phyloP scores from a whole-genome alignment of 108 stramenopile genomes.

The Cylindrotheca fusiformis region DNA sequence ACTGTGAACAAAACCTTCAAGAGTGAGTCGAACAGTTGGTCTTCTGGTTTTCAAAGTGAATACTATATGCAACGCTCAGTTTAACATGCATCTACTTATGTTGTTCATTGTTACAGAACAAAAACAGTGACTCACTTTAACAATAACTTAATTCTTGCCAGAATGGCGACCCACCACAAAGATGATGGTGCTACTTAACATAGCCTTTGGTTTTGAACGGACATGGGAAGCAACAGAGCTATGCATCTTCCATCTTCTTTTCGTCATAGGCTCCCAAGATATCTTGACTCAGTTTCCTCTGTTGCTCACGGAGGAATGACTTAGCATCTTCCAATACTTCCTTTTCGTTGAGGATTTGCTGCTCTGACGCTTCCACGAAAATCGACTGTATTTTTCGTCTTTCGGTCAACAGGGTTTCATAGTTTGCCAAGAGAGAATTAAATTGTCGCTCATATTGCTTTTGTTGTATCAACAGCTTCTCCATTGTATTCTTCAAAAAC shows the following conservation, averaged over 20 bases:
- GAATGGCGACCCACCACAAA: too few species aligned
- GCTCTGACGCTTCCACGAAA: slow-evolving; percentile 10
- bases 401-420: slow-evolving; percentile 20
- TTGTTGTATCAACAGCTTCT: slow-evolving; percentile 27
- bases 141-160: too few species aligned
- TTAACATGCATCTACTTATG: too few species aligned
- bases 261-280: not conserved
- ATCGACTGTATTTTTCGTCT: slow-evolving; percentile 19
- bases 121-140: too few species aligned
- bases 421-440: slow-evolving; percentile 7
- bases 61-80: too few species aligned
- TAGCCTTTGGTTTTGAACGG: too few species aligned
- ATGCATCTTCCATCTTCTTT: not conserved
- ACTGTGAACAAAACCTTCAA: too few species aligned
- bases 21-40: too few species aligned
- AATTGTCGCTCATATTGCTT: slow-evolving; percentile 23
- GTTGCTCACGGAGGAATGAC: slow-evolving; percentile 16
- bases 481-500: slow-evolving; percentile 14
- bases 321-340: slow-evolving; percentile 8
- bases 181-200: too few species aligned
- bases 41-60: too few species aligned
- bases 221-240: too few species aligned
- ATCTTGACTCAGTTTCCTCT: slow-evolving; percentile 11
- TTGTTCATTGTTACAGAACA: too few species aligned
- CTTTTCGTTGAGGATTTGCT: slow-evolving; percentile 6